Percentiles rank a stretch among this genome's conserved stretches.
These are phyloP conservation scores for Beauveria australis DNA, from an alignment of 2,329 filamentous ascomycete species.

Conservation along the genomic window DNA sequence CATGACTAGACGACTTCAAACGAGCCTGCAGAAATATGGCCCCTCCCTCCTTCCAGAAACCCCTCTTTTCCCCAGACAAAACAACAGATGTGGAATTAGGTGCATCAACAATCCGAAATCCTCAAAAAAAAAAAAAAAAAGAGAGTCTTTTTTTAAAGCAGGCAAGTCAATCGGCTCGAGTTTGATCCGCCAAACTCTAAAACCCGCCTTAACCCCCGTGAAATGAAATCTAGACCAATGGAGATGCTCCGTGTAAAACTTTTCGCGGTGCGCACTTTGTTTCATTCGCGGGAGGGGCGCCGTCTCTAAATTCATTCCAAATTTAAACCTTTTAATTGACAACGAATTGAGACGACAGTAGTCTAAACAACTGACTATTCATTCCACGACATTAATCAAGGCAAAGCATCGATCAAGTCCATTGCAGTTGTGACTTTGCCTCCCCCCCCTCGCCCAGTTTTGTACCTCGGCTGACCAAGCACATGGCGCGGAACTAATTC, in stretches of 20 bases:
- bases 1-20: background rate
- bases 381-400: no score
- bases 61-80: background rate
- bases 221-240: background rate
- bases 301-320: background rate
- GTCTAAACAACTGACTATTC: no score
- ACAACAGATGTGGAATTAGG: background rate
- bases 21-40: background rate
- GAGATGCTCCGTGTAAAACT: background rate
- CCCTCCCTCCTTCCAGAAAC: background rate
- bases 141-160: background rate
- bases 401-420: no score
- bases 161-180: background rate
- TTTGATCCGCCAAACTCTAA: background rate
- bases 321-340: background rate
- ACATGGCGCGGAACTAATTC: no score
- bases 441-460: no score
- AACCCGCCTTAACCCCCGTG: background rate
- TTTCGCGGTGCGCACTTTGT: background rate
- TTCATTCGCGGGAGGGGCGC: background rate
- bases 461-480: no score
- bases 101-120: background rate
- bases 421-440: no score
- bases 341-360: no score
- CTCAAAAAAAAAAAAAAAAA: no score